Evolutionary conservation across 805 yeast genomes (phyloP), one percentile per base, ranked within the genome.

Genomic region (Pichia nanzhaoensis): DNA sequence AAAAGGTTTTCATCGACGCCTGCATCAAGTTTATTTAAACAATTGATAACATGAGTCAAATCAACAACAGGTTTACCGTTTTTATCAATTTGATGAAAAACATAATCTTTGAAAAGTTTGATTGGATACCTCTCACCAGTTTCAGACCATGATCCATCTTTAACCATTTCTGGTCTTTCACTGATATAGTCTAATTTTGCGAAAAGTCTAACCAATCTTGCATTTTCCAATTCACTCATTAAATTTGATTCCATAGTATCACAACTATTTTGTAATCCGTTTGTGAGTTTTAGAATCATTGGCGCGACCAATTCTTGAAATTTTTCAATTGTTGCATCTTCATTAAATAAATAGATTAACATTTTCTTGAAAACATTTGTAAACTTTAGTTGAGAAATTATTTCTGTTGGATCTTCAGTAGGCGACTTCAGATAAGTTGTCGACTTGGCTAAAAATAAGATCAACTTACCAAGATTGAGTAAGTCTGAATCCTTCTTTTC

Each of bases 1-100:
- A 90, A 67, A 14, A 93, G 65, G 53, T 77, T 80, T 64, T 93
- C 99, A 42, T 86, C 89, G 30, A 83, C 74, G 1, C 97, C 98
- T 5, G 91, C 95, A 59, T 93, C 99, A 52, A 93, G 69, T 64
- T 91, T 93, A 65, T 91, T 91, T 56, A 93, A 68, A 55, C 84
- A 77, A 41, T 78, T 70, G 49, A 93, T 67, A 5, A 89, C 90
- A 60, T 88, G 88, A 1, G 89, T 81, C 54, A 93, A 69, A 63
- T 93, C 96, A 46, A 88, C 67, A 2, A 80, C 76, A 2, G 95
- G 89, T 55, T 74, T 74, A 13, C 96, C 96, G 20, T 64, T 63
- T 42, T 83, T 90, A 60, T 87, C 89, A 33, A 73, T 75, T 59
- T 87, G 95, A 57, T 85, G 93, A 66, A 90, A 93, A 2, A 89